Conservation (phyloP, 2,329 filamentous ascomycete species). For the Colletotrichum sp. region DNA sequence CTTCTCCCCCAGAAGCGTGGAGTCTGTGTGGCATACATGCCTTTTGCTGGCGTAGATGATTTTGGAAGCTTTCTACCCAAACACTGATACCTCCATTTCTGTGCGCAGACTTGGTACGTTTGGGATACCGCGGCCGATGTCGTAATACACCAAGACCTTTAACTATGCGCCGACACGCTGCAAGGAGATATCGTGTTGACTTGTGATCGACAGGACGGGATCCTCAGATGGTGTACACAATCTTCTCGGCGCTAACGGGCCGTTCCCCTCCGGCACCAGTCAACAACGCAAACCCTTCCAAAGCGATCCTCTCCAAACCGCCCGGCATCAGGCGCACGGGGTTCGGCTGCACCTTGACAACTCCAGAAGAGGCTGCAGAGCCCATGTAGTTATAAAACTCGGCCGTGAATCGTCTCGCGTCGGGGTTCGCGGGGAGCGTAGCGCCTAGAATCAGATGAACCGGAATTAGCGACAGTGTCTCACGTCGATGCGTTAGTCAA, state of each 20-base stretch:
- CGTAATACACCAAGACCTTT: no score
- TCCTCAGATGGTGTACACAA: constrained; percentile 28
- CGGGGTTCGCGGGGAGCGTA: constrained; percentile 19
- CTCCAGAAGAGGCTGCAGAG: background rate
- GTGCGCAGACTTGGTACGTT: no score
- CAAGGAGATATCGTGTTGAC: no score
- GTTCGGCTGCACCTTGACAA: constrained; percentile 29
- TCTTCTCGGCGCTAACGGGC: constrained; percentile 45
- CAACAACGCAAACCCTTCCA: constrained; percentile 32
- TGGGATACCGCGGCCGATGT: no score
- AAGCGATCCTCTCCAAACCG: constrained; percentile 28
- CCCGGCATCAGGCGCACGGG: constrained; percentile 36
- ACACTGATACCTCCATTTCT: no score
- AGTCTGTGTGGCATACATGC: no score
- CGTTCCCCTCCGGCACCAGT: constrained; percentile 28
- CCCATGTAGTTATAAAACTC: constrained; percentile 41
- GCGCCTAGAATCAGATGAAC: background rate
- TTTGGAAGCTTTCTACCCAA: no score
- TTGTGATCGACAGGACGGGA: no score
- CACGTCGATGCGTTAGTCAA: accelerated
- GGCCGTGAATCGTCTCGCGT: constrained; percentile 34
- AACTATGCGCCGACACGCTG: no score
- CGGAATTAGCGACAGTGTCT: background rate
- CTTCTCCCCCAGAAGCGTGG: no score
- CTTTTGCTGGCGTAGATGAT: no score